Base-by-base conservation (phyloP, 345 rosid species). In the Euclidium syriacum region DNA sequence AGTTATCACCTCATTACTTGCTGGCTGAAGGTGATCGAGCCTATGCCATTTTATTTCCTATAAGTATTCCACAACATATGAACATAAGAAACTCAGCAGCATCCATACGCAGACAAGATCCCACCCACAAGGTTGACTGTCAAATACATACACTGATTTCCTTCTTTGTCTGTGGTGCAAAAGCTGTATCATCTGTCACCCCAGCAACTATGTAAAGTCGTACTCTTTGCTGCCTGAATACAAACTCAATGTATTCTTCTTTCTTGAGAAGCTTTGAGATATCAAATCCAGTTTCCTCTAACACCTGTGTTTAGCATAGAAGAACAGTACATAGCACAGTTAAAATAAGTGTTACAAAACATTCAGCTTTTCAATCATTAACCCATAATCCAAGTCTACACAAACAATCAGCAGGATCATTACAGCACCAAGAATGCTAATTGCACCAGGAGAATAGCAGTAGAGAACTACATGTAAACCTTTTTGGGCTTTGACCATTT, bases 1-100 rank as follows among this genome's bases (percentile, higher is more conserved):
- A 65, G 97, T 83, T 78, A 95, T 90, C 34, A 95, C 96, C 49
- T 80, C 85, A 43, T 74, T 77, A 64, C 73, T 86, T 70, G 83
- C 87, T 23, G 95, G 86, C 59, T 69, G 86, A 74, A 95, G 95
- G 17, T 90, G 90, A 75, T 95, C 97, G 41, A 90, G 79, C 15
- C 89, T 79, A 25, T 88, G 96, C 97, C 99, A 95, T 30, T 95
- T 78, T 71, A 94, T 94, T 80, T 94, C 99, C 99, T 94, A 77
- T 76, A 75, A 61, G 46, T 50, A 55, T 43, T 62, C 38, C 64
- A 62, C 11, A 63, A 14, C 48, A 50, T 11, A 59, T 18, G 17
- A 51, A 26, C 27, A 33, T 50, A 41, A 64, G 66, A 64, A 42
- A 41, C 46, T 42, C 55, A 40, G 18, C 38, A 56, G 18, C 38